These are phyloP conservation scores for Pulveroboletus frians DNA, from an alignment of 768 basidiomycete genomes.

Conservation along the genomic window DNA sequence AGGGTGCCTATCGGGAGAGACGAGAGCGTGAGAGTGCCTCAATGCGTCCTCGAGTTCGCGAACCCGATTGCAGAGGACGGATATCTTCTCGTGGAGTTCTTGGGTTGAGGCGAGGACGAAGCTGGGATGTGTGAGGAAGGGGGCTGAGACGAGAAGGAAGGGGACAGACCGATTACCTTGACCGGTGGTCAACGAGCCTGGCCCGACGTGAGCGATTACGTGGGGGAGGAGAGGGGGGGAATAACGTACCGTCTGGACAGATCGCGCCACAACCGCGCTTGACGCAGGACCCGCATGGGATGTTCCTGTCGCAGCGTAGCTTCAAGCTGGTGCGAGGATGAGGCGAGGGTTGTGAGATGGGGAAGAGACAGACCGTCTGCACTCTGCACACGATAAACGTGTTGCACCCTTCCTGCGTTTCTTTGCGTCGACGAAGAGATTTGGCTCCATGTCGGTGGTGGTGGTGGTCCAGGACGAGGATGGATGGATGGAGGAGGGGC, in stretches of 20 bases:
- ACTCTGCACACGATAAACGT: conserved; percentile 75
- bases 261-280: conserved; percentile 79
- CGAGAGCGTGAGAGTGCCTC: conserved; percentile 50
- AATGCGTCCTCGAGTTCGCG: conserved; percentile 74
- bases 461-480: conserved; percentile 17
- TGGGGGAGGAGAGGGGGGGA: conserved; percentile 10
- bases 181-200: conserved; percentile 76
- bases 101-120: conserved; percentile 78
- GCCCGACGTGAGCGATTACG: conserved; percentile 12
- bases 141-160: neutral
- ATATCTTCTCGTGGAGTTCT: conserved; percentile 79
- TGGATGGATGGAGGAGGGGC: conserved; percentile 22
- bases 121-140: conserved; percentile 30
- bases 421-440: conserved; percentile 35
- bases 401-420: conserved; percentile 70
- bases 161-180: conserved; percentile 67
- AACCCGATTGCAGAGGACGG: conserved; percentile 65
- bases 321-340: conserved; percentile 19
- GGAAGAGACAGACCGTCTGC: conserved; percentile 49
- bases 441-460: conserved; percentile 20
- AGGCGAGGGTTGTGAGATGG: neutral
- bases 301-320: conserved; percentile 59
- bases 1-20: conserved; percentile 59
- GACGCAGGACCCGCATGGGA: conserved; percentile 76
- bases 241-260: conserved; percentile 65